Evolutionary conservation across 192 early-diverging fungal genomes (phyloP).

Genomic region (Coemansia sp.): DNA sequence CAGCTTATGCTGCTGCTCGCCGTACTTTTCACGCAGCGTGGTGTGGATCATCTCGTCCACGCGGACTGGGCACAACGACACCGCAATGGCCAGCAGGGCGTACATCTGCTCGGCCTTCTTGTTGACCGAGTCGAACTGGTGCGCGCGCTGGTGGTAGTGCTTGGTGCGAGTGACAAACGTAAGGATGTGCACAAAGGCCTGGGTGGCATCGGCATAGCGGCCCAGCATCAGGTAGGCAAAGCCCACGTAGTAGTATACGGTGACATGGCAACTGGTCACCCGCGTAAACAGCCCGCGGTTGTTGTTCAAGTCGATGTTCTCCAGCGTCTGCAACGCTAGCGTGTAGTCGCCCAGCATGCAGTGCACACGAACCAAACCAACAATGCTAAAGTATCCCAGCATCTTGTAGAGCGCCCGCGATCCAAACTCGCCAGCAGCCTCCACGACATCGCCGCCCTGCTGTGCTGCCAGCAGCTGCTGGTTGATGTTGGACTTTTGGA

Average conservation of each 20-base stretch:
- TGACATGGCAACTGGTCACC: slow-evolving; percentile 96
- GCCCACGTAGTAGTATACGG: slow-evolving; percentile 95
- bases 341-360: slow-evolving; percentile 95
- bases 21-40: slow-evolving; percentile 86
- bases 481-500: slow-evolving; percentile 92
- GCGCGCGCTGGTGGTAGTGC: slow-evolving; percentile 90
- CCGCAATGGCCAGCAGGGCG: slow-evolving; percentile 83
- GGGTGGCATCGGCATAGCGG: slow-evolving; percentile 92
- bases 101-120: slow-evolving; percentile 97
- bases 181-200: slow-evolving; percentile 85
- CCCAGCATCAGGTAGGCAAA: slow-evolving; percentile 99
- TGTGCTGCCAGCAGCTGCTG: slow-evolving; percentile 87
- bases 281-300: slow-evolving; percentile 88
- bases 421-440: slow-evolving; percentile 88
- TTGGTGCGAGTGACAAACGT: slow-evolving; percentile 86
- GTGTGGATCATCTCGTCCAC: slow-evolving; percentile 92
- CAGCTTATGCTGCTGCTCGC: slow-evolving; percentile 84
- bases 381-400: slow-evolving; percentile 94
- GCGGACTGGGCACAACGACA: slow-evolving; percentile 87
- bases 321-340: slow-evolving; percentile 92
- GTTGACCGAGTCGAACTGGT: slow-evolving; percentile 86
- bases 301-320: slow-evolving; percentile 92
- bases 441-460: slow-evolving; percentile 84
- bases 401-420: slow-evolving; percentile 89
- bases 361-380: slow-evolving; percentile 91